A percentile compares a stretch with the other conserved stretches of the same genome.
These are phyloP conservation scores for Penicillium coprophilum DNA, from an alignment of 495 filamentous ascomycete species.

Conservation along the genomic window DNA sequence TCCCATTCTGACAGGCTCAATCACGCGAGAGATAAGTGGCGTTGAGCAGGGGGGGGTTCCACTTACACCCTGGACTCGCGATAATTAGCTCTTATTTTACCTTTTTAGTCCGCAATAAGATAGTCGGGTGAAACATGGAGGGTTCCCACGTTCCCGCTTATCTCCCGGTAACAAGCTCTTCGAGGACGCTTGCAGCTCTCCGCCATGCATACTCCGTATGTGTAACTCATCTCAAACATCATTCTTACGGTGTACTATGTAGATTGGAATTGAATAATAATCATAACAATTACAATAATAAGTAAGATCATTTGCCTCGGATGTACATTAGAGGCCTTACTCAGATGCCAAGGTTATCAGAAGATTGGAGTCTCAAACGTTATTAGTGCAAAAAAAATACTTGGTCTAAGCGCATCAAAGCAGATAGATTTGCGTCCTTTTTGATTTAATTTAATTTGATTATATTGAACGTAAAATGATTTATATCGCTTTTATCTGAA, in stretches of 20 bases:
- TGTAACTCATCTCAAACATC: not conserved
- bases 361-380: slow-evolving; percentile 3
- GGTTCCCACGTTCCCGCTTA: not conserved
- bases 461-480: not conserved
- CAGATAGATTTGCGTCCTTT: not conserved
- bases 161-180: not conserved
- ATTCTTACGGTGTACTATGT: not conserved
- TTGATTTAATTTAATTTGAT: slow-evolving; percentile 1
- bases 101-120: not conserved
- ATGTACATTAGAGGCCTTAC: too few species aligned
- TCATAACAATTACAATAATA: too few species aligned
- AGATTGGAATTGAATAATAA: too few species aligned
- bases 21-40: slow-evolving; percentile 22
- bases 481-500: slow-evolving; percentile 3
- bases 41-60: slow-evolving; percentile 1
- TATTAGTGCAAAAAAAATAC: slow-evolving; percentile 1
- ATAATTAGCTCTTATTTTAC: not conserved
- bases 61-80: not conserved
- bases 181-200: not conserved
- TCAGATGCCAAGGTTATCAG: slow-evolving; percentile 10
- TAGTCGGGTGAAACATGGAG: not conserved
- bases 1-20: slow-evolving; percentile 24
- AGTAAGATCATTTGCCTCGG: not conserved
- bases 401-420: slow-evolving; percentile 10
- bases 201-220: not conserved